Evolutionary conservation across 768 basidiomycete genomes (phyloP).

Genomic region (Suillus brevipes): DNA sequence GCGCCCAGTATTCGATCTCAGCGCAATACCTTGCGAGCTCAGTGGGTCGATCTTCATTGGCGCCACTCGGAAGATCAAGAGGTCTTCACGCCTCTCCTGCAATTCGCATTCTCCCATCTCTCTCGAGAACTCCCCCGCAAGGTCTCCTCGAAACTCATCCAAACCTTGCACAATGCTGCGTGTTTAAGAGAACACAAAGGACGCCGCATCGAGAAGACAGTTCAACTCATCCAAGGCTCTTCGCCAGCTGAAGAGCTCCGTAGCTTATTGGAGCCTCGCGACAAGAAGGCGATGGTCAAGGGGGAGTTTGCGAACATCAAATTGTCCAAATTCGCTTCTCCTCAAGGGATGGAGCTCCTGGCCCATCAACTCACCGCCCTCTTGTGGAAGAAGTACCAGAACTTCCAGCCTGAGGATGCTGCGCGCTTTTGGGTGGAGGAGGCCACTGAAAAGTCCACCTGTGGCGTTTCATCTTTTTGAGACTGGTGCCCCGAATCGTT

Average conservation of each 20-base stretch:
- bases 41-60: constrained; percentile 79
- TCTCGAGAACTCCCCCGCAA: constrained; percentile 30
- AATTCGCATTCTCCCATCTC: constrained; percentile 35
- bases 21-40: too few relatives aligned
- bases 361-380: constrained; percentile 46
- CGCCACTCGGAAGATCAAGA: constrained; percentile 46
- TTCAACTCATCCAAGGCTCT: constrained; percentile 23
- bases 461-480: constrained; percentile 47
- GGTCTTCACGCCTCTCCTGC: constrained; percentile 31
- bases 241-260: constrained; percentile 18
- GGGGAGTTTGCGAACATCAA: constrained; percentile 28
- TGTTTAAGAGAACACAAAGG: constrained; percentile 24
- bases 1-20: constrained; percentile 34
- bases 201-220: constrained; percentile 25
- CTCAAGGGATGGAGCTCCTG: constrained; percentile 42
- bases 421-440: constrained; percentile 42
- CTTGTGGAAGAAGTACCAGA: constrained; percentile 37
- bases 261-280: constrained; percentile 28
- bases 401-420: constrained; percentile 45
- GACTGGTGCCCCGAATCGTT: constrained; percentile 65
- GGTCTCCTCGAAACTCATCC: constrained; percentile 28
- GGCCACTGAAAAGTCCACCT: constrained; percentile 18
- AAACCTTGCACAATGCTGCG: constrained; percentile 31
- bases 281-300: constrained; percentile 30
- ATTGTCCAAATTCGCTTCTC: constrained; percentile 36